Conservation (phyloP, 106 monocot genomes). For the Phalaenopsis equestris region DNA sequence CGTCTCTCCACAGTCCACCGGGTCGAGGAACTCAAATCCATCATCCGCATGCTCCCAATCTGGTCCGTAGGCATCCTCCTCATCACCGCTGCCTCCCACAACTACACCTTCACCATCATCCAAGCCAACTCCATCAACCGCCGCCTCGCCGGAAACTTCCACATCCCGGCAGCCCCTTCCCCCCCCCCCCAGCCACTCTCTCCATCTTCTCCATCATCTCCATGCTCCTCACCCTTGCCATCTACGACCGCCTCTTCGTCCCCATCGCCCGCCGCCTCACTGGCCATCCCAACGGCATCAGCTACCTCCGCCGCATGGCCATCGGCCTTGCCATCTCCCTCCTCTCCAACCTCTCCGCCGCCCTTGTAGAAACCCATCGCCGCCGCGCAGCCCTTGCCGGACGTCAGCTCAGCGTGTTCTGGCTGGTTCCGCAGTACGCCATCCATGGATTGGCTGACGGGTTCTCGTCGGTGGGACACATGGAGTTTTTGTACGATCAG, state of each 20-base stretch:
- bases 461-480: slow-evolving; percentile 27
- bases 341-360: slow-evolving; percentile 13
- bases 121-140: slow-evolving; percentile 45
- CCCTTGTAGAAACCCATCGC: slow-evolving; percentile 23
- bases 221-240: slow-evolving; percentile 21
- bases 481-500: slow-evolving; percentile 40
- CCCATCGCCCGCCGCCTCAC: slow-evolving; percentile 34
- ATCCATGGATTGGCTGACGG: slow-evolving; percentile 26
- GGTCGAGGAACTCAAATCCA: slow-evolving; percentile 46
- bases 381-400: slow-evolving; percentile 6
- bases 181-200: slow-evolving; percentile 26
- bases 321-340: slow-evolving; percentile 25
- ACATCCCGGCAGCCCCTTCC: slow-evolving; percentile 36
- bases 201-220: slow-evolving; percentile 22
- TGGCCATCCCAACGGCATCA: slow-evolving; percentile 21
- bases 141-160: slow-evolving; percentile 18
- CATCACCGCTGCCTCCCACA: slow-evolving; percentile 29
- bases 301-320: slow-evolving; percentile 31
- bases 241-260: slow-evolving; percentile 36
- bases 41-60: slow-evolving; percentile 40
- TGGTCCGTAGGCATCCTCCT: slow-evolving; percentile 33
- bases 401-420: slow-evolving; percentile 25
- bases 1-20: slow-evolving; percentile 40
- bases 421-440: slow-evolving; percentile 40
- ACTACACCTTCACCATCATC: slow-evolving; percentile 29